A percentile compares a stretch with the other conserved stretches of the same genome.
phyloP scores from a whole-genome alignment of 768 basidiomycete species.

The Obba rivulosa region DNA sequence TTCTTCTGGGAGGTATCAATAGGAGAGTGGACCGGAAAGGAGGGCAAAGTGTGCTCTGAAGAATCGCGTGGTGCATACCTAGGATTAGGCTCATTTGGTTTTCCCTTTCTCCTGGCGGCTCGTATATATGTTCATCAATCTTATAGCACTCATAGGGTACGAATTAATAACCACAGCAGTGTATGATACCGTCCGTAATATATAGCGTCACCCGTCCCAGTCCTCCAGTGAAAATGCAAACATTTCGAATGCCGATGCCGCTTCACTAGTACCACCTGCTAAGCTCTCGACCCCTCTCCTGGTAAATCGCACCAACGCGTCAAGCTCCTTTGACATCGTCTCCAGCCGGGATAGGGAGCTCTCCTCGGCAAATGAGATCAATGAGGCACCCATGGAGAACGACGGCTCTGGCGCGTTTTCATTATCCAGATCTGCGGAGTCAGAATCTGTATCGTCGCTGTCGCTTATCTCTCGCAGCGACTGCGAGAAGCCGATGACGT shows the following conservation, averaged over 20 bases:
- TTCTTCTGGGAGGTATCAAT: constrained; percentile 63
- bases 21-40: constrained; percentile 38
- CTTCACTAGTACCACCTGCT: constrained; percentile 55
- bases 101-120: no score
- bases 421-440: constrained; percentile 22
- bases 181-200: background rate
- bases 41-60: constrained; percentile 12
- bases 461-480: constrained; percentile 26
- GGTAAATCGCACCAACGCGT: constrained; percentile 65
- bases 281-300: constrained; percentile 65
- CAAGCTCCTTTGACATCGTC: constrained; percentile 63
- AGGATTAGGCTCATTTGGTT: no score
- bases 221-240: constrained; percentile 75
- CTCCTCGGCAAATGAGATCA: constrained; percentile 34
- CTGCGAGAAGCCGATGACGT: constrained; percentile 59
- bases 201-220: constrained; percentile 47
- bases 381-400: constrained; percentile 34
- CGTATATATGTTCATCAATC: no score
- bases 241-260: constrained; percentile 59
- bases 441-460: constrained; percentile 42
- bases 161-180: no score
- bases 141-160: no score
- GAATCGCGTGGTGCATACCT: no score
- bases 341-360: constrained; percentile 49
- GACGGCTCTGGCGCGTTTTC: constrained; percentile 26